Evolutionary conservation across 345 rosid species (phyloP).

Genomic region (Salix exigua): DNA sequence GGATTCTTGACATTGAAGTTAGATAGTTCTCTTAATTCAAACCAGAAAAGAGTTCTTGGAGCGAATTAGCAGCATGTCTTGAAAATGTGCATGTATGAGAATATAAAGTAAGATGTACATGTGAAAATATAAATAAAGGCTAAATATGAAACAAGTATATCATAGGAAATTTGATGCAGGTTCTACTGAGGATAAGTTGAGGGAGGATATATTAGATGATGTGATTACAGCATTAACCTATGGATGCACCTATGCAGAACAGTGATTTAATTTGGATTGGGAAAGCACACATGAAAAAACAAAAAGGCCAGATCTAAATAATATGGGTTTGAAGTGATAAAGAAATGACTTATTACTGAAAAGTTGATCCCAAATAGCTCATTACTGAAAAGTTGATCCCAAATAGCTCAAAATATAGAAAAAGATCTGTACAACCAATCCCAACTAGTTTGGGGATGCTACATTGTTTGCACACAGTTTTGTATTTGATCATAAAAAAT

Average conservation of each 20-base stretch:
- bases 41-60: not conserved
- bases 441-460: not conserved
- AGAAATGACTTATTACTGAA: not conserved
- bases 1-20: not conserved
- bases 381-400: not conserved
- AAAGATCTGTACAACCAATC: not conserved
- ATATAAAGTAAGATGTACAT: not conserved
- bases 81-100: not conserved
- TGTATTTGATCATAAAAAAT: not conserved
- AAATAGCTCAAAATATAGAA: not conserved
- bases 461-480: not conserved
- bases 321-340: not conserved
- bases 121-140: not conserved
- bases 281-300: not conserved
- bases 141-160: not conserved
- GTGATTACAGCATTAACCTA: not conserved
- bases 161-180: not conserved
- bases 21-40: not conserved
- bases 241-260: not conserved
- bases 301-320: not conserved
- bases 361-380: not conserved
- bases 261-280: not conserved
- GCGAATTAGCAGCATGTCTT: not conserved
- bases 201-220: not conserved
- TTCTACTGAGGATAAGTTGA: not conserved